phyloP scores from a whole-genome alignment of 2,329 filamentous ascomycete genomes.

The Myriangium duriaei region DNA sequence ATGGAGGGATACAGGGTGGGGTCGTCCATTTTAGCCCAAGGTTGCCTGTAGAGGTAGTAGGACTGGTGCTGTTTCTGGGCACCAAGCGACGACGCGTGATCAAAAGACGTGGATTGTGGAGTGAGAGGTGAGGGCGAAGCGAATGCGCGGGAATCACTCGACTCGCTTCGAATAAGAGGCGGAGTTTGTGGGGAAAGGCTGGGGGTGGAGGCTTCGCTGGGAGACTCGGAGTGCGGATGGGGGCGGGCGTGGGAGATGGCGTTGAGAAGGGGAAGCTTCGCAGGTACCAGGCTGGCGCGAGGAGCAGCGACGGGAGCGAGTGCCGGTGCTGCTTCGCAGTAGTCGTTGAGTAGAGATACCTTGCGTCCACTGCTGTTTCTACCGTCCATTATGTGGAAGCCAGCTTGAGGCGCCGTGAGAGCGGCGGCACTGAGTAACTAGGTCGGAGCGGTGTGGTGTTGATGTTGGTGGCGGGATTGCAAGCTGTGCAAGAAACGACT shows the following conservation, averaged over 20 bases:
- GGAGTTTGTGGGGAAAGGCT: slow-evolving; percentile 35
- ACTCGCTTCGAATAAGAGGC: slow-evolving; percentile 33
- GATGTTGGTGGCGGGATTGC: neutral
- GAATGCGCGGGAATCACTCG: slow-evolving; percentile 32
- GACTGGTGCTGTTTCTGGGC: slow-evolving; percentile 15
- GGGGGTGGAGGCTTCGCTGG: slow-evolving; percentile 33
- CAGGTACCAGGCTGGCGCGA: slow-evolving; percentile 14
- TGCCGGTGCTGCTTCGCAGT: slow-evolving; percentile 14
- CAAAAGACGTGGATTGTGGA: slow-evolving; percentile 26
- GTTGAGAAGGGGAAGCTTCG: slow-evolving; percentile 21
- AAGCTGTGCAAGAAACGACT: too few species aligned
- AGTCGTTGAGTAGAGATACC: slow-evolving; percentile 40
- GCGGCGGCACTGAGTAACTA: slow-evolving; percentile 1
- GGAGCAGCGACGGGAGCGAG: slow-evolving; percentile 10
- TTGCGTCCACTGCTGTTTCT: slow-evolving; percentile 37
- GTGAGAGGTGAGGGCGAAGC: slow-evolving; percentile 36
- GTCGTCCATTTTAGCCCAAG: slow-evolving; percentile 24
- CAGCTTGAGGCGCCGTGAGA: slow-evolving; percentile 13
- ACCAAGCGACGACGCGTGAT: slow-evolving; percentile 12
- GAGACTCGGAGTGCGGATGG: slow-evolving; percentile 27
- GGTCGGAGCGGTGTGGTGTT: neutral
- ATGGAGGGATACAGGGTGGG: slow-evolving; percentile 25
- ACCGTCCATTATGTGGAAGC: slow-evolving; percentile 35
- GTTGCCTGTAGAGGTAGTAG: slow-evolving; percentile 12
- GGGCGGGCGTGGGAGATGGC: slow-evolving; percentile 16